These are phyloP conservation scores for Cryptosporidium xiaoi DNA, from an alignment of 169 alveolate species.

Conservation along the genomic window DNA sequence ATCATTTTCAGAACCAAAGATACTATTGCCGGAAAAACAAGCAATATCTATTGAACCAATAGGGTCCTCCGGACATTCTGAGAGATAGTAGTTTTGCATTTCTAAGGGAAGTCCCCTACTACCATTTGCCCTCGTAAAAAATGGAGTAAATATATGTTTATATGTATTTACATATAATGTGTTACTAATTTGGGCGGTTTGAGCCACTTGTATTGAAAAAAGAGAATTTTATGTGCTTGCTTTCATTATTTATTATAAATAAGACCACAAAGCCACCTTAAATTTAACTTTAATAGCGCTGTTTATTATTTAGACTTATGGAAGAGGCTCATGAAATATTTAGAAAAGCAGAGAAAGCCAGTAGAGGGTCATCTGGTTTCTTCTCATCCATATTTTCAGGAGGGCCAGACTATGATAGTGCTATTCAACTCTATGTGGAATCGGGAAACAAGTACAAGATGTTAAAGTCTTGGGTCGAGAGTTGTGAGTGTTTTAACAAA, in stretches of 20 bases:
- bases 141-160: not conserved
- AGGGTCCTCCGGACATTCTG: slow-evolving; percentile 52
- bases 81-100: slow-evolving; percentile 52
- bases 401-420: slow-evolving; percentile 77
- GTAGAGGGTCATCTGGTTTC: slow-evolving; percentile 77
- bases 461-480: slow-evolving; percentile 75
- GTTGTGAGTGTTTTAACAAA: slow-evolving; percentile 44
- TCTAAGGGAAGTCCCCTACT: not conserved
- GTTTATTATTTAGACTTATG: not conserved
- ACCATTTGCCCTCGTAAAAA: not conserved
- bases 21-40: not conserved
- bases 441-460: slow-evolving; percentile 82
- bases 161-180: too few species aligned
- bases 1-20: not conserved
- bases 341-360: slow-evolving; percentile 77
- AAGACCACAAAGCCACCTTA: not conserved
- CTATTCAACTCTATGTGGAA: slow-evolving; percentile 80
- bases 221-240: too few species aligned
- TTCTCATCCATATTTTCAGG: slow-evolving; percentile 77
- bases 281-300: not conserved
- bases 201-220: too few species aligned
- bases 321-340: slow-evolving; percentile 67
- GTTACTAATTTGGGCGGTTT: not conserved
- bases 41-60: slow-evolving; percentile 35
- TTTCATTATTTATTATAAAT: not conserved